Conservation (phyloP, 2,329 filamentous ascomycete genomes). For the Penicillium sp. region DNA sequence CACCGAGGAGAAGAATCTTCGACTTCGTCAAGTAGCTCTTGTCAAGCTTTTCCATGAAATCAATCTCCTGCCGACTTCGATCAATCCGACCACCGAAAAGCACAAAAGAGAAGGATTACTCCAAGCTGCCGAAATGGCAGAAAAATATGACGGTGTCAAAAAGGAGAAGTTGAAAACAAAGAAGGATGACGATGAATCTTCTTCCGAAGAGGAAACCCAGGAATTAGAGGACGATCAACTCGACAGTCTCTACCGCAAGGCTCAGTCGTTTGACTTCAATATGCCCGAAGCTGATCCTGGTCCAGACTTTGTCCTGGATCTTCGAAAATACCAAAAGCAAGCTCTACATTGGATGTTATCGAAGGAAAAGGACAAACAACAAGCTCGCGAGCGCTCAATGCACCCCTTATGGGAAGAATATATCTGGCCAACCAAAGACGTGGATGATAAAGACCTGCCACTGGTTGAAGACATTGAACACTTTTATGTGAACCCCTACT, state of each 20-base stretch:
- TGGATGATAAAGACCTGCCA: constrained; percentile 77
- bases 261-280: constrained; percentile 93
- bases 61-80: constrained; percentile 74
- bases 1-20: constrained; percentile 78
- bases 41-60: constrained; percentile 90
- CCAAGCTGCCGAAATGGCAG: constrained; percentile 84
- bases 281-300: constrained; percentile 86
- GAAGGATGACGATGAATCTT: constrained; percentile 49
- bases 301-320: constrained; percentile 76
- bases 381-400: constrained; percentile 78
- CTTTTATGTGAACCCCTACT: constrained; percentile 98
- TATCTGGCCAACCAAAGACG: constrained; percentile 82
- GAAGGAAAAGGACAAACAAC: constrained; percentile 82
- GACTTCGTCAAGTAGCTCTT: constrained; percentile 82
- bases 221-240: constrained; percentile 96
- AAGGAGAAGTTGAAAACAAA: constrained; percentile 38
- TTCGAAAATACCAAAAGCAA: constrained; percentile 94
- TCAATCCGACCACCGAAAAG: constrained; percentile 74
- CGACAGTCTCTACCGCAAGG: constrained; percentile 91
- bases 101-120: constrained; percentile 84
- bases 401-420: constrained; percentile 99
- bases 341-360: constrained; percentile 94
- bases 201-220: constrained; percentile 79
- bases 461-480: constrained; percentile 66
- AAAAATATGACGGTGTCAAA: constrained; percentile 70